These are phyloP conservation scores for Sporisorium sorghi DNA, from an alignment of 1,284 basidiomycete genomes.

Conservation along the genomic window DNA sequence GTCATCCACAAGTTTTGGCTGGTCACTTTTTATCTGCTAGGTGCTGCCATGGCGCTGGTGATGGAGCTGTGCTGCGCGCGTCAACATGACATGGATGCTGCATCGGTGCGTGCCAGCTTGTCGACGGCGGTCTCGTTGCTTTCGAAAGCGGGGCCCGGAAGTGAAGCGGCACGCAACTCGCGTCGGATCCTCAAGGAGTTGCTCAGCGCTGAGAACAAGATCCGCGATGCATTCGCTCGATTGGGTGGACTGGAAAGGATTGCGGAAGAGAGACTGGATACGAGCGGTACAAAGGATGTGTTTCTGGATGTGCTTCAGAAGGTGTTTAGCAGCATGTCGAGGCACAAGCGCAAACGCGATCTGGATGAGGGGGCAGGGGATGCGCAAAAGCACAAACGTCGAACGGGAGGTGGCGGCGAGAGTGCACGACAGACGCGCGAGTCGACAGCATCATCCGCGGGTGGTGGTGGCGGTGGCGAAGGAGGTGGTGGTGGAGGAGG, in stretches of 20 bases:
- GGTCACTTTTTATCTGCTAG: constrained; percentile 60
- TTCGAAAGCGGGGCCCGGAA: constrained; percentile 38
- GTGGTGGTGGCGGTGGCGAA: neutral
- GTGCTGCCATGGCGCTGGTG: constrained; percentile 53
- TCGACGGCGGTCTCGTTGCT: constrained; percentile 38
- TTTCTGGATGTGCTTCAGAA: constrained; percentile 43
- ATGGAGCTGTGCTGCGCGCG: constrained; percentile 51
- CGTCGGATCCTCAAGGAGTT: constrained; percentile 43
- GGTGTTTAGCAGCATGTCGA: constrained; percentile 20
- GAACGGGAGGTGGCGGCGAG: neutral
- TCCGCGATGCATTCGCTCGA: constrained; percentile 34
- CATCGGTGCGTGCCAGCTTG: constrained; percentile 24
- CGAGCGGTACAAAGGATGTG: constrained; percentile 39
- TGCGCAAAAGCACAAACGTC: constrained; percentile 17
- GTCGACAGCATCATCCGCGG: constrained; percentile 24
- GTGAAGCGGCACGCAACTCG: constrained; percentile 50
- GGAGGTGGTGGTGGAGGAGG: no score
- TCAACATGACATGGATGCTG: constrained; percentile 35
- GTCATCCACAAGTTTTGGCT: constrained; percentile 63
- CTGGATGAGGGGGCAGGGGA: constrained; percentile 6
- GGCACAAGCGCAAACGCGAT: constrained; percentile 33
- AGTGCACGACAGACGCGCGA: constrained; percentile 32
- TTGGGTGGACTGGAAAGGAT: constrained; percentile 39
- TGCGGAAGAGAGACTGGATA: constrained; percentile 32
- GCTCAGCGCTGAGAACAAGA: constrained; percentile 41